Evolutionary conservation across 116 monocot species (phyloP).

Genomic region (Dioscorea cayenensis): DNA sequence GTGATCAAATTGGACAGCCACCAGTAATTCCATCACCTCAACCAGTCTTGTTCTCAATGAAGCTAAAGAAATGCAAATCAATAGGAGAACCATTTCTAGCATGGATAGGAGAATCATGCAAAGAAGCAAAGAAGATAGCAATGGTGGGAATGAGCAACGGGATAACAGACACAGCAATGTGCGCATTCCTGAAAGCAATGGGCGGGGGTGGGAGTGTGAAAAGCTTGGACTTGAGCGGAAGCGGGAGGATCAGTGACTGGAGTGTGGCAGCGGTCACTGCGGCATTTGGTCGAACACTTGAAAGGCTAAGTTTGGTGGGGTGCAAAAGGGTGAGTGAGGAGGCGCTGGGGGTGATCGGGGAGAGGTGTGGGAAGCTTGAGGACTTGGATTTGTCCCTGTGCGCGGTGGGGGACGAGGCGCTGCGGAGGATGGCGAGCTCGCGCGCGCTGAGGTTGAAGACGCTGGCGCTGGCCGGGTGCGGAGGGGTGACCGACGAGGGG

Average conservation of each 20-base stretch:
- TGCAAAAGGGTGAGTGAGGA: constrained; percentile 14
- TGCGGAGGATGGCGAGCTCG: not conserved
- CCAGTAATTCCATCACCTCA: not conserved
- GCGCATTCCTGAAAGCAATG: not conserved
- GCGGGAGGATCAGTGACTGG: constrained; percentile 9
- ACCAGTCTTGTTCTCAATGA: not conserved
- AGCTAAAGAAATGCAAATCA: constrained; percentile 8
- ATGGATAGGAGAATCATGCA: not conserved
- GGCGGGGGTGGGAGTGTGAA: not conserved
- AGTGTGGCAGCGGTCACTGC: constrained; percentile 1
- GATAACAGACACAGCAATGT: constrained; percentile 9
- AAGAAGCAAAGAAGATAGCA: not conserved
- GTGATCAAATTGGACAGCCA: not conserved
- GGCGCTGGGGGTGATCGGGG: constrained; percentile 2
- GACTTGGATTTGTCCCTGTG: constrained; percentile 18
- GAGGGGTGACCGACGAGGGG: constrained; percentile 7
- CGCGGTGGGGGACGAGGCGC: constrained; percentile 6
- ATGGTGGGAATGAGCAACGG: constrained; percentile 3
- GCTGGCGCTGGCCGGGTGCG: constrained; percentile 7
- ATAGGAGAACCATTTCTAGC: not conserved
- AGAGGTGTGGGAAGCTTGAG: constrained; percentile 9
- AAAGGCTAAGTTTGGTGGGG: not conserved
- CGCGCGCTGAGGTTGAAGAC: not conserved
- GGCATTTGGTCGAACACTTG: not conserved
- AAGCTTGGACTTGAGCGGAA: constrained; percentile 8